Base-by-base conservation (phyloP, 148 eudicot species). In the Pharnaceum exiguum region DNA sequence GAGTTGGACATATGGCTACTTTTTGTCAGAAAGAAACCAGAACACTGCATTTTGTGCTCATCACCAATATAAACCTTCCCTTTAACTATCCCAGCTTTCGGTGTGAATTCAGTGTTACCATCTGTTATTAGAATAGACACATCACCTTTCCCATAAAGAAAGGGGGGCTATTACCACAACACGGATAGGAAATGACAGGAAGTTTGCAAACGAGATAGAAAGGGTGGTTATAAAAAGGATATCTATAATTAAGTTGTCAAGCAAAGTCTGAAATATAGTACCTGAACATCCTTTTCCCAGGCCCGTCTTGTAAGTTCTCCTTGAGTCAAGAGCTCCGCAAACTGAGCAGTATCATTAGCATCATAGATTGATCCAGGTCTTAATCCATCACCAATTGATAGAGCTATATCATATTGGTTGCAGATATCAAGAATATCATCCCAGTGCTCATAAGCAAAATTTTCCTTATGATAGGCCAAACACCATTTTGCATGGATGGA, bases 401-500 rank as follows among this genome's bases (percentile, higher is more conserved):
- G 71, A 0, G 98, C 74, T 23, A 93, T 83, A 57, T 93, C 98
- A 69, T 93, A 93, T 30, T 93, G 96, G 65, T 93, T 93, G 59
- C 98, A 93, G 57, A 93, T 93, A 46, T 93, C 98, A 1, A 93
- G 75, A 45, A 93, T 93, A 26, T 93, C 98, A 76, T 93, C 98
- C 98, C 98, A 93, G 65, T 93, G 98, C 39, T 93, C 95, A 77
- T 93, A 93, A 63, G 98, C 98, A 71, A 93, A 93, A 58, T 93
- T 93, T 79, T 93, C 98, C 65, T 70, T 85, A 64, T 93, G 98
- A 62, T 93, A 88, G 57, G 98, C 85, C 59, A 93, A 78, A 69
- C 96, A 88, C 98, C 98, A 93, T 65, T 93, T 93, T 27, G 98
- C 98, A 75, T 93, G 98, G 59, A 93, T 93, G 38, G 98, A 93